These are phyloP conservation scores for Fraxinus baroniana DNA, from an alignment of 305 asterid species.

Conservation along the genomic window DNA sequence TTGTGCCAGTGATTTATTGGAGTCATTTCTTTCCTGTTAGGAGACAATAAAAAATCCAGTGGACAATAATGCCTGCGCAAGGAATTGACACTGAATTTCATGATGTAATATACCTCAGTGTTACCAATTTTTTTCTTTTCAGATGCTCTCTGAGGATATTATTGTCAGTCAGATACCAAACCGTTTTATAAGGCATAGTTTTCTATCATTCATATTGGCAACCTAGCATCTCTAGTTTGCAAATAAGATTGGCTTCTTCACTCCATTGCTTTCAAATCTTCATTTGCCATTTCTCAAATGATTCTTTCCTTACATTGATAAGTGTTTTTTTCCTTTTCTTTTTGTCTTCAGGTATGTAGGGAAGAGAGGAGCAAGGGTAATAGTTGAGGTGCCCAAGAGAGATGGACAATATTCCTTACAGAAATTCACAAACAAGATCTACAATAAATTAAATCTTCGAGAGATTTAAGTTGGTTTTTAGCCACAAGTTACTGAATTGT, in stretches of 20 bases:
- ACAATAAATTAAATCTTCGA: conserved; percentile 18
- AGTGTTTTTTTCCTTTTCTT: neutral
- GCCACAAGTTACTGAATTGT: conserved; percentile 6
- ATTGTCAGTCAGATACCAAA: neutral
- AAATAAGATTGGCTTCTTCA: neutral
- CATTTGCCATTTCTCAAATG: neutral
- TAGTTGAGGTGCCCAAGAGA: neutral
- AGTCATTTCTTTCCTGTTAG: neutral
- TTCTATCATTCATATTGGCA: neutral
- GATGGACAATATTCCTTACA: neutral
- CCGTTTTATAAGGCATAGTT: neutral
- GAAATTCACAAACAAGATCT: neutral
- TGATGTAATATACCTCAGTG: neutral
- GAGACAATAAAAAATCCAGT: conserved; percentile 9
- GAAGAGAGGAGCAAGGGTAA: neutral
- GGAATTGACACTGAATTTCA: neutral
- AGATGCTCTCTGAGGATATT: neutral
- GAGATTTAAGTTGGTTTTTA: conserved; percentile 2
- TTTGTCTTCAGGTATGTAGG: neutral
- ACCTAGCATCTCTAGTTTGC: neutral
- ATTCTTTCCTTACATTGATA: neutral
- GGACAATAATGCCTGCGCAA: conserved; percentile 5
- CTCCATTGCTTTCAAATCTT: neutral
- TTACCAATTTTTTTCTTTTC: conserved; percentile 6
- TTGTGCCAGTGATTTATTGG: neutral